Evolutionary conservation across 148 eudicot species (phyloP).

Genomic region (Arbutus unedo): DNA sequence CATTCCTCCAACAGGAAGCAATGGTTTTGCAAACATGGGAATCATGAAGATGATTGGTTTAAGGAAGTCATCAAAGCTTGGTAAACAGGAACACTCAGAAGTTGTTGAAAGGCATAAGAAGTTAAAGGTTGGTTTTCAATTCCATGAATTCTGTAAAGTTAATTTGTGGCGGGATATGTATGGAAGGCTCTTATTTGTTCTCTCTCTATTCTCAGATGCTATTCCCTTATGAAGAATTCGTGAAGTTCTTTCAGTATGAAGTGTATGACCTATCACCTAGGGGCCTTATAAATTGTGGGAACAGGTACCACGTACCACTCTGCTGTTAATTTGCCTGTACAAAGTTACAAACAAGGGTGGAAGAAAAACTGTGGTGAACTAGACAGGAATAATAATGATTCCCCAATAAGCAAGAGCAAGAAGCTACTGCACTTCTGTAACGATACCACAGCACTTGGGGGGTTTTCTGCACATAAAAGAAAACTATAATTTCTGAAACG

Average conservation of each 20-base stretch:
- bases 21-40: constrained; percentile 46
- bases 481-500: neutral
- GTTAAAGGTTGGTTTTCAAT: constrained; percentile 41
- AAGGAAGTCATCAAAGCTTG: constrained; percentile 55
- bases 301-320: constrained; percentile 46
- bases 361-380: neutral
- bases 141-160: neutral
- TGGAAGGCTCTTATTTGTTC: constrained; percentile 1
- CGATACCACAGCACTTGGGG: neutral
- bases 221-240: constrained; percentile 79
- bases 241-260: constrained; percentile 58
- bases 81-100: constrained; percentile 36
- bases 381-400: neutral
- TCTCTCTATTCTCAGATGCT: constrained; percentile 55
- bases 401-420: neutral
- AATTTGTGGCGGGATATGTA: neutral
- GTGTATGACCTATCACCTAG: constrained; percentile 60
- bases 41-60: constrained; percentile 59
- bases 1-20: constrained; percentile 42
- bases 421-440: neutral
- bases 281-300: constrained; percentile 89
- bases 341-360: neutral
- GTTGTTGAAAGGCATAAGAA: constrained; percentile 37
- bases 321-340: neutral
- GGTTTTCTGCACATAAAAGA: neutral